These are phyloP conservation scores for Begonia masoniana DNA, from an alignment of 306 rosid species.

Conservation along the genomic window DNA sequence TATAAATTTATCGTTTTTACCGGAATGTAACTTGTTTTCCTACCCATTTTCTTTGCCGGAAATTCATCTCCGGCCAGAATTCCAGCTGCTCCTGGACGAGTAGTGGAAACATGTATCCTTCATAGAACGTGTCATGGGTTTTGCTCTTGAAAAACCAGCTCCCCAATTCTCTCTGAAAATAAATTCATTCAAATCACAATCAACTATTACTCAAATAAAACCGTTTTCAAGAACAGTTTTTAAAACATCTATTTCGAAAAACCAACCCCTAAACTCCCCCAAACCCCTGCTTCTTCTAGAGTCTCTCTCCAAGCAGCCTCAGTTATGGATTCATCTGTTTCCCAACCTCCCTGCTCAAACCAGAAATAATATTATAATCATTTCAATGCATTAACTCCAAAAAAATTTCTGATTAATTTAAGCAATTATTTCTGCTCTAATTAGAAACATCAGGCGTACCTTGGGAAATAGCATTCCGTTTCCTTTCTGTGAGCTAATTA, in stretches of 20 bases:
- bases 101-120: constrained; percentile 89
- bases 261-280: constrained; percentile 61
- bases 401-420: background rate
- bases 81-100: constrained; percentile 73
- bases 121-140: constrained; percentile 53
- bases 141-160: constrained; percentile 90
- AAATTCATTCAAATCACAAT: background rate
- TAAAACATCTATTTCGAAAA: background rate
- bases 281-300: constrained; percentile 85
- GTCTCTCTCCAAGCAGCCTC: constrained; percentile 86
- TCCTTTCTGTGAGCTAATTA: constrained; percentile 83
- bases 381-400: background rate
- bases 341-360: constrained; percentile 82
- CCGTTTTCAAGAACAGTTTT: background rate
- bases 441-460: constrained; percentile 20
- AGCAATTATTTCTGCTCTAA: background rate
- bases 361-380: background rate
- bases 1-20: too few species aligned
- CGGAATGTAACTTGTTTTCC: background rate
- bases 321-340: constrained; percentile 64
- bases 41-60: constrained; percentile 79
- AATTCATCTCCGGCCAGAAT: constrained; percentile 74
- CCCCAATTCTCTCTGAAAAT: constrained; percentile 55
- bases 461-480: constrained; percentile 82
- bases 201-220: background rate